Base-by-base conservation (phyloP, 257 asterid species). In the Petunia axillaris region DNA sequence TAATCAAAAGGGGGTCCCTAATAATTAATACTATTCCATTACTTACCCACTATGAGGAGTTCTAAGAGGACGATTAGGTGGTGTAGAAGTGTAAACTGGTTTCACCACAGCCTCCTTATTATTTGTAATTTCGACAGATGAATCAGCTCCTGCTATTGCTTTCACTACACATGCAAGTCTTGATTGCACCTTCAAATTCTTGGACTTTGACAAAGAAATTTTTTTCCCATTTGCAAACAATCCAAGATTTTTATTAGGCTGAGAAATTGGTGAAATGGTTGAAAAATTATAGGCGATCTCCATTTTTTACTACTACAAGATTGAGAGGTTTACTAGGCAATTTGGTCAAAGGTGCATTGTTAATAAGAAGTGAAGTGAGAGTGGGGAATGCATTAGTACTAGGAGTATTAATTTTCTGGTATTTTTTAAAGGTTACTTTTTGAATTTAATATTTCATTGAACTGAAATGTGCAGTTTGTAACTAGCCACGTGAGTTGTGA, bases 1-100 rank as follows among this genome's bases (percentile, higher is more conserved):
- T 52, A 11, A 52, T 52, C 53, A 36, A 66, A 14, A 14, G 13
- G 79, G n/a, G 25, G 25, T 25, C 25, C 25, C 25, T 25, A 25
- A 25, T 25, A 25, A 25, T 25, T 25, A 25, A 25, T 25, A 25
- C 25, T 25, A 25, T 25, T 25, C 25, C 25, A 25, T 25, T 25
- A 25, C 43, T 83, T 83, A 95, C 99, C 99, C 99, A 91, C 98
- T 93, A 88, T 95, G 99, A 84, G 97, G 98, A 44, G 99, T 93
- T 77, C 96, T 89, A 71, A 88, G 92, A 66, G 91, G 93, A 77
- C 99, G 98, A 86, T 89, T 86, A 50, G 86, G 55, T 79, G 93
- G 92, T 10, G 98, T 95, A 35, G 93, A 92, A 65, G 81, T 79
- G 84, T 92, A 95, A 80, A 84, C 68, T 38, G 99, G 98, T n/a